phyloP scores from a whole-genome alignment of 495 filamentous ascomycete genomes.

The Aspergillus kassunensis region DNA sequence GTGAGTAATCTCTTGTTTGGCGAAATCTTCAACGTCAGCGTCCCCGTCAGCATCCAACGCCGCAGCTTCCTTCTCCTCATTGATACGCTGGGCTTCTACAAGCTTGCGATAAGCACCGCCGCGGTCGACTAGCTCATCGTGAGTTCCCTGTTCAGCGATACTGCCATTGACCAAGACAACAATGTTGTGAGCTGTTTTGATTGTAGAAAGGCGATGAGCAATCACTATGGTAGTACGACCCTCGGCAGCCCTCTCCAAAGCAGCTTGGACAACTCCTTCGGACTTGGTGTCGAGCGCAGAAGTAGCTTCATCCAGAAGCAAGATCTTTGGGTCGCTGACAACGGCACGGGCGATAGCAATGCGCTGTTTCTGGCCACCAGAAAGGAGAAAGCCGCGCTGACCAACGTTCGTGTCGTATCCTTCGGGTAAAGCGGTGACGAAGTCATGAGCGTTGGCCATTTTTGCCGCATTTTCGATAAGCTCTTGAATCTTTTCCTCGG shows the following conservation, averaged over 20 bases:
- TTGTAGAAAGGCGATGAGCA: constrained; percentile 90
- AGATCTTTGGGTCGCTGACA: constrained; percentile 90
- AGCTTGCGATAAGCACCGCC: constrained; percentile 67
- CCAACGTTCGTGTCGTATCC: constrained; percentile 93
- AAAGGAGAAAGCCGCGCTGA: constrained; percentile 87
- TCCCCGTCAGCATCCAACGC: constrained; percentile 29
- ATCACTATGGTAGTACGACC: constrained; percentile 97
- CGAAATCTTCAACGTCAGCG: constrained; percentile 27
- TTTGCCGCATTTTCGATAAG: constrained; percentile 76
- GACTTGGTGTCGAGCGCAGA: constrained; percentile 93
- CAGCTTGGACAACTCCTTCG: constrained; percentile 91
- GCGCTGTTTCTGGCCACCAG: constrained; percentile 94
- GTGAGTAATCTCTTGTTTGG: constrained; percentile 24
- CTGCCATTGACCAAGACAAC: constrained; percentile 81
- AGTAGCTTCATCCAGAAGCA: constrained; percentile 92
- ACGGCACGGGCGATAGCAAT: constrained; percentile 87
- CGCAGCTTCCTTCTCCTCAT: constrained; percentile 57
- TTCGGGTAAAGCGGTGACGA: constrained; percentile 78
- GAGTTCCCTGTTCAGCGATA: constrained; percentile 87
- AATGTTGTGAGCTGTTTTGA: constrained; percentile 92
- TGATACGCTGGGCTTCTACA: constrained; percentile 76
- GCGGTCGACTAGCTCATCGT: constrained; percentile 61
- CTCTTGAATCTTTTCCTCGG: constrained; percentile 60
- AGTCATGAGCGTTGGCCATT: constrained; percentile 92
- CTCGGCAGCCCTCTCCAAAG: constrained; percentile 77